A percentile compares a stretch with the other conserved stretches of the same genome.
phyloP scores from a whole-genome alignment of 345 rosid genomes.

The Bretschneidera sinensis region DNA sequence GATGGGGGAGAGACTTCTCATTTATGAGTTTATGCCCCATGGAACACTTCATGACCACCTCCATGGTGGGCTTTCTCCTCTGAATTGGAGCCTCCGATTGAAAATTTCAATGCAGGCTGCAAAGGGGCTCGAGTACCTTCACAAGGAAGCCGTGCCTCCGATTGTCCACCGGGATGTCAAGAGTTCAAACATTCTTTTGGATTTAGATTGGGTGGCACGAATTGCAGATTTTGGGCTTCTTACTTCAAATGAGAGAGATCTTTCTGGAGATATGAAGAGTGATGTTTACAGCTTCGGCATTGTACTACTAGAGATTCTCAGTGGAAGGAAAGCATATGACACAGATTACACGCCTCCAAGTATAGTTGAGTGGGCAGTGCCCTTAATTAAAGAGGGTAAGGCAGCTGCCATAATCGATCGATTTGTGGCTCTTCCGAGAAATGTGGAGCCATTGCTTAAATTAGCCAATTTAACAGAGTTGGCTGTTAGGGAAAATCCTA shows the following conservation, averaged over 20 bases:
- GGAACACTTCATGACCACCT: slow-evolving; percentile 87
- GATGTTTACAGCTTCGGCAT: slow-evolving; percentile 74
- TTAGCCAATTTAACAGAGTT: slow-evolving; percentile 74
- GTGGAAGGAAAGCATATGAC: slow-evolving; percentile 80
- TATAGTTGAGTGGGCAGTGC: slow-evolving; percentile 72
- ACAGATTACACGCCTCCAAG: slow-evolving; percentile 53
- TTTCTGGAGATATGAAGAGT: slow-evolving; percentile 37
- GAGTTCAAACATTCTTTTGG: slow-evolving; percentile 75
- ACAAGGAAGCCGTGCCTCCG: slow-evolving; percentile 58
- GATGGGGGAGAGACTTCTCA: slow-evolving; percentile 88
- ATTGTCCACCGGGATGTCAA: slow-evolving; percentile 66
- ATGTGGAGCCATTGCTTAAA: slow-evolving; percentile 79
- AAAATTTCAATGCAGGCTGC: slow-evolving; percentile 73
- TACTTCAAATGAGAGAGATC: slow-evolving; percentile 49
- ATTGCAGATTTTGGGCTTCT: slow-evolving; percentile 80
- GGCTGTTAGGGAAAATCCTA: slow-evolving; percentile 62
- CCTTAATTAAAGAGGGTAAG: slow-evolving; percentile 59
- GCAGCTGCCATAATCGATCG: slow-evolving; percentile 63
- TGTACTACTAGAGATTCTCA: slow-evolving; percentile 73
- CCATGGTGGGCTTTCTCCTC: slow-evolving; percentile 70
- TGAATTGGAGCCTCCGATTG: slow-evolving; percentile 64
- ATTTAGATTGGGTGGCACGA: slow-evolving; percentile 81
- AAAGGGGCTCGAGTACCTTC: slow-evolving; percentile 83
- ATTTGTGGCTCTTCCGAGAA: slow-evolving; percentile 57
- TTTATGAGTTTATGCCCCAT: slow-evolving; percentile 85